These are phyloP conservation scores for Pichia sp. DNA, from an alignment of 1,139 yeast species.

Conservation along the genomic window DNA sequence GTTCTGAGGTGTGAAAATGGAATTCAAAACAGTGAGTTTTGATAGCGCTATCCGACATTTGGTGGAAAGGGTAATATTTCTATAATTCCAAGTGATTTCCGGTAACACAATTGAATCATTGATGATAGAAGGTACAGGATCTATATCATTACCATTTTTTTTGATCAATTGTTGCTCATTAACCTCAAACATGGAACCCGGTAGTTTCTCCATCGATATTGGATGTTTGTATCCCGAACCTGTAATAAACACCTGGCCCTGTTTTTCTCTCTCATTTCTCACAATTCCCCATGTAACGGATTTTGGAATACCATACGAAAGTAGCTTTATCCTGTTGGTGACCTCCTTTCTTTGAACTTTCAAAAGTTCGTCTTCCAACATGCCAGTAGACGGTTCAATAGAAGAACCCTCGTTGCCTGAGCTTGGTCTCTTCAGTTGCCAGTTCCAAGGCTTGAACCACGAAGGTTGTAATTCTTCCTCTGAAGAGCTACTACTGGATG, in stretches of 20 bases:
- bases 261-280: conserved; percentile 2
- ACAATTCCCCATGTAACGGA: conserved; percentile 21
- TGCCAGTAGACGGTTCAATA: conserved; percentile 5
- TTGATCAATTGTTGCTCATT: conserved; percentile 14
- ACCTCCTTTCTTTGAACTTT: conserved; percentile 12
- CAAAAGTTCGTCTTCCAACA: conserved; percentile 9
- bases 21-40: conserved; percentile 5
- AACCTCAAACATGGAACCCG: conserved; percentile 21
- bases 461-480: neutral
- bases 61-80: conserved; percentile 32
- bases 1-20: conserved; percentile 17
- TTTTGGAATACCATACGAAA: conserved; percentile 15
- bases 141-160: neutral
- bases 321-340: conserved; percentile 12
- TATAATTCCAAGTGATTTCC: conserved; percentile 17
- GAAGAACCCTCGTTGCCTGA: neutral
- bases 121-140: neutral
- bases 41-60: conserved; percentile 31
- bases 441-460: conserved; percentile 15
- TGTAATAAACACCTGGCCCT: conserved; percentile 30
- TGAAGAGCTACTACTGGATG: neutral
- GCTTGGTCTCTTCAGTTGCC: neutral
- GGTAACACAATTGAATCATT: conserved; percentile 20
- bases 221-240: conserved; percentile 31
- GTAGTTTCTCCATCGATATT: conserved; percentile 18